Percentiles rank a stretch among this genome's conserved stretches.
Conservation (phyloP, 306 rosid genomes). For the Albizia julibrissin region DNA sequence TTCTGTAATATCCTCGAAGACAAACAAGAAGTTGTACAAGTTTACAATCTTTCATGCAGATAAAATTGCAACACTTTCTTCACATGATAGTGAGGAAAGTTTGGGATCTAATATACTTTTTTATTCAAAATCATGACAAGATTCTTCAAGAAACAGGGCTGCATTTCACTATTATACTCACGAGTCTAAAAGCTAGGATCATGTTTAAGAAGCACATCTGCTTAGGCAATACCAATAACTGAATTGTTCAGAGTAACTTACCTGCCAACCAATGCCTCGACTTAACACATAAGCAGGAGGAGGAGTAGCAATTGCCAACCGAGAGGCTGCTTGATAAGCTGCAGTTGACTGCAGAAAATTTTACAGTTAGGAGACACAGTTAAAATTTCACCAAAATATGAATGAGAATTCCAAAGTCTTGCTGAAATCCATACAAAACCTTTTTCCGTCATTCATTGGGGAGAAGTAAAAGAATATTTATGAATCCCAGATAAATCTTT, state of each 20-base stretch:
- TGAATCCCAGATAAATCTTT: slow-evolving; percentile 22
- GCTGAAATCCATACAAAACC: background rate
- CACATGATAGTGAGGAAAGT: background rate
- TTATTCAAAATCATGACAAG: background rate
- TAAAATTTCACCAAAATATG: slow-evolving; percentile 13
- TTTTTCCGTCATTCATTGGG: background rate
- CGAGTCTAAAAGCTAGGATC: background rate
- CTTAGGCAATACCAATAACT: background rate
- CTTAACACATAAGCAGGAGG: slow-evolving; percentile 98
- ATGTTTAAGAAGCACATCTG: background rate
- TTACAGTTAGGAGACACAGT: slow-evolving; percentile 14
- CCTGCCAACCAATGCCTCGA: slow-evolving; percentile 99
- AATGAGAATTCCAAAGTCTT: slow-evolving; percentile 4
- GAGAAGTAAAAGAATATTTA: background rate
- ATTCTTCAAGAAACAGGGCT: background rate
- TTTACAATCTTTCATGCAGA: background rate
- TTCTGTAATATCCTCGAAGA: background rate
- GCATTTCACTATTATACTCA: background rate
- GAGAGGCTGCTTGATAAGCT: slow-evolving; percentile 89
- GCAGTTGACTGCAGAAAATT: slow-evolving; percentile 76
- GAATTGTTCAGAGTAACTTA: slow-evolving; percentile 31
- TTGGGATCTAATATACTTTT: background rate
- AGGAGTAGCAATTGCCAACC: slow-evolving; percentile 95
- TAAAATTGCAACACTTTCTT: background rate
- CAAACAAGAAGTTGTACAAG: background rate